Evolutionary conservation across 345 rosid species (phyloP).

Genomic region (Carallia pectinifolia): DNA sequence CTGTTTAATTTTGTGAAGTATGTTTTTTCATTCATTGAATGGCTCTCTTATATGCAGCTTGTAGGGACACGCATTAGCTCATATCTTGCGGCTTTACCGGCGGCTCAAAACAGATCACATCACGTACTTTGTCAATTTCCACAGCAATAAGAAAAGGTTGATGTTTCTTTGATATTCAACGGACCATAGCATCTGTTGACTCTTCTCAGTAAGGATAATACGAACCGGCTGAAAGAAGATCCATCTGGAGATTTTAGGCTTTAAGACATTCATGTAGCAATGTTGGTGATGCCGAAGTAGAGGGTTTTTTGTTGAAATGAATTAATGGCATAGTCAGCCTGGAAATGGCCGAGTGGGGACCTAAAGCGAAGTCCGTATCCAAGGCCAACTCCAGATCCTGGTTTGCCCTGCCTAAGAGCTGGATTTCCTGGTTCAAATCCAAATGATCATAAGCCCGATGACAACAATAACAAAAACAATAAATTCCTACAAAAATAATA

Average conservation of each 20-base stretch:
- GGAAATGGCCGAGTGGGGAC: conserved; percentile 66
- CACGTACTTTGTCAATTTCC: neutral
- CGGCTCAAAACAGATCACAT: too few species aligned
- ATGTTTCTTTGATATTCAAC: neutral
- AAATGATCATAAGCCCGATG: neutral
- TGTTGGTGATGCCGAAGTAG: conserved; percentile 82
- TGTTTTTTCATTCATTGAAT: too few species aligned
- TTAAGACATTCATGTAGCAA: conserved; percentile 42
- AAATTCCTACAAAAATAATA: neutral
- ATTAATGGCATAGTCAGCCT: conserved; percentile 67
- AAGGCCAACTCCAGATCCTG: conserved; percentile 76
- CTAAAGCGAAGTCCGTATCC: conserved; percentile 71
- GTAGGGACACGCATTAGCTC: too few species aligned
- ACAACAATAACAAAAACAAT: neutral
- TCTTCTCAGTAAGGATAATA: conserved; percentile 4
- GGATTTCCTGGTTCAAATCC: conserved; percentile 68
- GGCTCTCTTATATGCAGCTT: too few species aligned
- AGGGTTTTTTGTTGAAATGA: conserved; percentile 74
- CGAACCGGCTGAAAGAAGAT: neutral
- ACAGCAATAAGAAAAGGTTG: neutral
- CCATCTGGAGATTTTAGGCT: neutral
- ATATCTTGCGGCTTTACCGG: too few species aligned
- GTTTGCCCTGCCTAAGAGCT: conserved; percentile 75
- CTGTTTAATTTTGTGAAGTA: too few species aligned
- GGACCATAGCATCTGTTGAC: neutral